phyloP scores from a whole-genome alignment of 257 asterid genomes.

The Nicotiana obtusifolia region DNA sequence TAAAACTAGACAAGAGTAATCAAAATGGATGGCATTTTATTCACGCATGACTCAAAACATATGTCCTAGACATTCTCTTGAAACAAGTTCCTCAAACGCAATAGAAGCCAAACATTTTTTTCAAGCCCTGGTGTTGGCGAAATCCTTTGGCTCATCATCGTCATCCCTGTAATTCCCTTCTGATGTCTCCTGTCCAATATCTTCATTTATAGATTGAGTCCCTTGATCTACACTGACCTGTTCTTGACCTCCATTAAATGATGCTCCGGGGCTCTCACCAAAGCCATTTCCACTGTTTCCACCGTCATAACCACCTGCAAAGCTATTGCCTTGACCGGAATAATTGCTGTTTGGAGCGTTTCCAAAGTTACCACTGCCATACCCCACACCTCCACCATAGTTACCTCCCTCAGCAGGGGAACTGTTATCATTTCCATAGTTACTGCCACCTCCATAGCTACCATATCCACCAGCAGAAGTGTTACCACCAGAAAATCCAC shows the following conservation, averaged over 20 bases:
- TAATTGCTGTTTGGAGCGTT: neutral
- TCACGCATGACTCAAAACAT: neutral
- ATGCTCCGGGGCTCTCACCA: constrained; percentile 3
- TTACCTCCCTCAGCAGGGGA: neutral
- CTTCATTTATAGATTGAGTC: constrained; percentile 3
- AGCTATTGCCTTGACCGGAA: neutral
- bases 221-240: constrained; percentile 9
- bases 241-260: constrained; percentile 9
- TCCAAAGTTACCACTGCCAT: neutral
- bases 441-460: constrained; percentile 11
- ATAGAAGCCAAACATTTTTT: neutral
- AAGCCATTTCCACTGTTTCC: neutral
- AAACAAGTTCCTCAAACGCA: neutral
- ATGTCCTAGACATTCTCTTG: neutral
- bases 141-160: constrained; percentile 13
- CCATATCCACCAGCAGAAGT: constrained; percentile 5
- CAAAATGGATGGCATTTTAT: neutral
- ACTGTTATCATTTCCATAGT: neutral
- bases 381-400: neutral
- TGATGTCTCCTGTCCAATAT: neutral
- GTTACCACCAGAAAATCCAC: constrained; percentile 11
- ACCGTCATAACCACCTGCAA: neutral
- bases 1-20: neutral
- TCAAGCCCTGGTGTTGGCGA: constrained; percentile 21
- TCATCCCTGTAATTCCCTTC: constrained; percentile 16